A percentile compares a stretch with the other conserved stretches of the same genome.
These are phyloP conservation scores for Ramalina intermedia DNA, from an alignment of 495 filamentous ascomycete species.

Conservation along the genomic window DNA sequence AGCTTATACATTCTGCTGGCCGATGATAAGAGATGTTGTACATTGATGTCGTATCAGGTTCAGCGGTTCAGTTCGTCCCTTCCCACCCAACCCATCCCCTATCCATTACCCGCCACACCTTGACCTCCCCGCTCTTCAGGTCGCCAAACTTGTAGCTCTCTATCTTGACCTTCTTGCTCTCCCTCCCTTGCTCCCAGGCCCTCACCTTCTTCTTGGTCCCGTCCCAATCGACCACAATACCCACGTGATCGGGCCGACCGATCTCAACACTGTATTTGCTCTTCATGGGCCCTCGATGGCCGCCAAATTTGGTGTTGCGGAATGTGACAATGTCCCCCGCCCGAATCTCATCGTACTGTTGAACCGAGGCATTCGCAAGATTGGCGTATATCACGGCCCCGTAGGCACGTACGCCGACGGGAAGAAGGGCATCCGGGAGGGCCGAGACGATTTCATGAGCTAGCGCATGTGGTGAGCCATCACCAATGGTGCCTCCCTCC, in stretches of 20 bases:
- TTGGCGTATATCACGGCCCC: slow-evolving; percentile 89
- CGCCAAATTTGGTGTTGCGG: slow-evolving; percentile 88
- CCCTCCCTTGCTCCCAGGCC: slow-evolving; percentile 88
- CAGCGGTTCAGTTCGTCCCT: slow-evolving; percentile 16
- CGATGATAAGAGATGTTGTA: too few relatives aligned
- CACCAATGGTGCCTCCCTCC: slow-evolving; percentile 67
- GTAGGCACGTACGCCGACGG: slow-evolving; percentile 75
- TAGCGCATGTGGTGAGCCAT: slow-evolving; percentile 64
- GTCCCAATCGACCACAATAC: slow-evolving; percentile 95
- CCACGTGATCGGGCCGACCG: slow-evolving; percentile 87
- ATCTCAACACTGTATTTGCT: slow-evolving; percentile 84
- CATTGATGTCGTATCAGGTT: too few relatives aligned
- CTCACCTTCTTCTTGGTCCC: slow-evolving; percentile 96
- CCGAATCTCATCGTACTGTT: slow-evolving; percentile 86
- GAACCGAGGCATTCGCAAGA: slow-evolving; percentile 78
- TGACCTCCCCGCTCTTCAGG: slow-evolving; percentile 83
- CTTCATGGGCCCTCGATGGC: slow-evolving; percentile 88
- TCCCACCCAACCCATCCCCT: slow-evolving; percentile 87
- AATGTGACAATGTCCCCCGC: slow-evolving; percentile 87
- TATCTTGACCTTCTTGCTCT: slow-evolving; percentile 85
- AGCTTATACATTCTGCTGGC: neutral
- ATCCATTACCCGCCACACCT: slow-evolving; percentile 93
- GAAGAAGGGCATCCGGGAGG: slow-evolving; percentile 57
- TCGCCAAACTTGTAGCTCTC: slow-evolving; percentile 92
- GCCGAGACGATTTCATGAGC: slow-evolving; percentile 64